These are phyloP conservation scores for Sequoiadendron giganteum DNA, from an alignment of 75 land plant species.

Conservation along the genomic window DNA sequence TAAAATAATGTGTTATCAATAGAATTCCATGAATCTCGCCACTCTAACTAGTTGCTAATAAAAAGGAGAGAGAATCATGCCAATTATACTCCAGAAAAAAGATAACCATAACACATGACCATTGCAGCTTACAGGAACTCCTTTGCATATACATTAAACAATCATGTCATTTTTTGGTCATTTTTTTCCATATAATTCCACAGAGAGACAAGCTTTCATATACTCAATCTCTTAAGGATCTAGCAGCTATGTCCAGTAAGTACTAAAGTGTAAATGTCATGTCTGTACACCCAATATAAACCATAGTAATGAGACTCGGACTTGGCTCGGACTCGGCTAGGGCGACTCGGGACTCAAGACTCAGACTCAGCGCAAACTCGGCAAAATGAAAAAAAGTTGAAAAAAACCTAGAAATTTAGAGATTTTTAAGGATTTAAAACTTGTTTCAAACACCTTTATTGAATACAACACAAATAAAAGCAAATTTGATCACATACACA, in stretches of 20 bases:
- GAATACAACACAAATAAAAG: too few relatives aligned
- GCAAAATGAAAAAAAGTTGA: too few relatives aligned
- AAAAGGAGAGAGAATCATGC: background rate
- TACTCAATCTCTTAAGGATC: background rate
- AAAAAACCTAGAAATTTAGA: too few relatives aligned
- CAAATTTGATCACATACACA: too few relatives aligned
- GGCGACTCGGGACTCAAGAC: too few relatives aligned
- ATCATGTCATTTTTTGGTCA: background rate
- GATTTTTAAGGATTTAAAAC: too few relatives aligned
- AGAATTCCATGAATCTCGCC: background rate
- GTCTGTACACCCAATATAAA: background rate
- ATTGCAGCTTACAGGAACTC: background rate
- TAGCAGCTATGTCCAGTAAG: background rate
- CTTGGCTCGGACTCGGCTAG: too few relatives aligned
- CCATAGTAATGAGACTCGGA: too few relatives aligned
- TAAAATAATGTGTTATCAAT: background rate
- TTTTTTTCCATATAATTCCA: background rate
- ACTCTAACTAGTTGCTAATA: background rate
- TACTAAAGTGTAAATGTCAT: background rate
- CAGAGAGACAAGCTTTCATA: background rate
- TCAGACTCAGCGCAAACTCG: too few relatives aligned
- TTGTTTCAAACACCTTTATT: too few relatives aligned
- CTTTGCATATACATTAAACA: background rate
- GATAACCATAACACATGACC: background rate
- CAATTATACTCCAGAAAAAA: background rate